Evolutionary conservation across 192 early-diverging fungal genomes (phyloP).

Genomic region (Jimgerdemannia lactiflua): DNA sequence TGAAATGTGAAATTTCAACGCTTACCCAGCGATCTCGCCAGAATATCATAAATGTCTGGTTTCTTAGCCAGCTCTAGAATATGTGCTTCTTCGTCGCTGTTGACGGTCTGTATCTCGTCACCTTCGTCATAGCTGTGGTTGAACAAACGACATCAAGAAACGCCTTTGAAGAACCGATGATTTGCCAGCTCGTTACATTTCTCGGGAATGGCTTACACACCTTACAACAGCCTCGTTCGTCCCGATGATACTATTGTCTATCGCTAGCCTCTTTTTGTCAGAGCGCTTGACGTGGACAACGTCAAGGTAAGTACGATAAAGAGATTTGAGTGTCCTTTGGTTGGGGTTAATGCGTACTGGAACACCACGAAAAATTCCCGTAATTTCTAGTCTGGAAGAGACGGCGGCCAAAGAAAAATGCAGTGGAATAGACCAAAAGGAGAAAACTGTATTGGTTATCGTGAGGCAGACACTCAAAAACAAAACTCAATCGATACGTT

Average conservation of each 20-base stretch:
- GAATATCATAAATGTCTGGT: constrained; percentile 74
- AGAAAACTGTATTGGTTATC: too few species aligned
- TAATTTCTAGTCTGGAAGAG: constrained; percentile 77
- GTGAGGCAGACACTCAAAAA: too few species aligned
- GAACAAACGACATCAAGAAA: not conserved
- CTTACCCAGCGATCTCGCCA: constrained; percentile 76
- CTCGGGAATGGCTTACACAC: not conserved
- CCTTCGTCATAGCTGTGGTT: constrained; percentile 45
- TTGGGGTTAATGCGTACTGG: constrained; percentile 91
- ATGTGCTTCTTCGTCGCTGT: constrained; percentile 51
- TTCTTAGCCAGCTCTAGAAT: constrained; percentile 60
- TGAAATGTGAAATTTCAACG: not conserved
- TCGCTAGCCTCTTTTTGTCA: constrained; percentile 67
- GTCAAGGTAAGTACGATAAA: constrained; percentile 96
- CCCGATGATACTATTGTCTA: constrained; percentile 33
- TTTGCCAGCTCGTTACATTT: not conserved
- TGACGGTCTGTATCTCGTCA: constrained; percentile 42
- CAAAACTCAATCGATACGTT: too few species aligned
- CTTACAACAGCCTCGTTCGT: constrained; percentile 24
- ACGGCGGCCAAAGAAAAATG: too few species aligned
- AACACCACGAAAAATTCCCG: constrained; percentile 91
- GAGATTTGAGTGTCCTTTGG: constrained; percentile 80
- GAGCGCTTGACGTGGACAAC: constrained; percentile 89
- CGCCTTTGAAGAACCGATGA: not conserved
- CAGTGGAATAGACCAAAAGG: too few species aligned